Evolutionary conservation across 202 grass and related monocot species (phyloP).

Genomic region (Zoysia matrella): DNA sequence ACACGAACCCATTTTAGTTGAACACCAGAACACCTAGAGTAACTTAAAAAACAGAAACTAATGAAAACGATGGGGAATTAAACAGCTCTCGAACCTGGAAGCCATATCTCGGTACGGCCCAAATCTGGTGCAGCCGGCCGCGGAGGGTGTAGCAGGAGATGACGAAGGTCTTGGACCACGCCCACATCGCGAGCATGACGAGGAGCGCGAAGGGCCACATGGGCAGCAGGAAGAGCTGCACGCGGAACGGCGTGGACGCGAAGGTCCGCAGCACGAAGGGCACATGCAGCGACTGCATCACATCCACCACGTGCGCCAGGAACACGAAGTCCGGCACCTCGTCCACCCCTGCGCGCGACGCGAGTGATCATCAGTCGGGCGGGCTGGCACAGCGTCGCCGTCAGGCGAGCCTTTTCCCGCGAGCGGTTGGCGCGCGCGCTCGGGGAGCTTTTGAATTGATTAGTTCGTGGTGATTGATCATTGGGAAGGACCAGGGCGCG

Average conservation of each 20-base stretch:
- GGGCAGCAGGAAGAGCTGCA: constrained; percentile 45
- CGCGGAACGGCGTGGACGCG: constrained; percentile 53
- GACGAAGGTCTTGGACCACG: constrained; percentile 76
- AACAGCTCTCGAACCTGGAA: constrained; percentile 60
- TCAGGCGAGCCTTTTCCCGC: no score
- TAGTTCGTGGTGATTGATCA: neutral
- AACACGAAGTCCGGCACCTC: constrained; percentile 78
- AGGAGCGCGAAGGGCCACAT: constrained; percentile 60
- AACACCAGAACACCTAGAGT: no score
- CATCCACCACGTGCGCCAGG: constrained; percentile 76
- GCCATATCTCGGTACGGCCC: constrained; percentile 77
- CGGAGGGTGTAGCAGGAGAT: constrained; percentile 67
- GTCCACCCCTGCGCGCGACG: constrained; percentile 47
- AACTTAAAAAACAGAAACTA: no score
- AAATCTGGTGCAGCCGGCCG: constrained; percentile 54
- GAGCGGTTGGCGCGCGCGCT: no score
- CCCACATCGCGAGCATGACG: constrained; percentile 76
- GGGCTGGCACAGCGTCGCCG: no score
- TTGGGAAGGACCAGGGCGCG: no score
- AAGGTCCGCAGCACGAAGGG: constrained; percentile 67
- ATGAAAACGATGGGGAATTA: no score
- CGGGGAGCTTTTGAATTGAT: no score
- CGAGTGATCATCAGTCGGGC: no score
- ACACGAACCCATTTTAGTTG: no score
- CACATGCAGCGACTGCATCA: constrained; percentile 72